Conservation (phyloP, 805 yeast species). For the Ogataea neopini region DNA sequence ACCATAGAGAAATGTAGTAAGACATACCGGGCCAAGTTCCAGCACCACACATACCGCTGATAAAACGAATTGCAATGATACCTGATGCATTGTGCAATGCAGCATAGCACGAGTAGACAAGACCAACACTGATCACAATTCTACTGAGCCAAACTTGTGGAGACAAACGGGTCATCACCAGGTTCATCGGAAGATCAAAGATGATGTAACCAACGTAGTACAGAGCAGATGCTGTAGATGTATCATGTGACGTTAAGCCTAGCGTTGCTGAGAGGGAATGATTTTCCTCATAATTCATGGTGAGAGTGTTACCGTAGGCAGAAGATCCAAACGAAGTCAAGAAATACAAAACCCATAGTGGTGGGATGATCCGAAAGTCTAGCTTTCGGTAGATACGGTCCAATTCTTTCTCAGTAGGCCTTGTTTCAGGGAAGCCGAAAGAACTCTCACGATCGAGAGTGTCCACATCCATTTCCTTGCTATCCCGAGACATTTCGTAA, state of each 20-base stretch:
- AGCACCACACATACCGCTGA: conserved; percentile 77
- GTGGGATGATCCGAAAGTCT: conserved; percentile 75
- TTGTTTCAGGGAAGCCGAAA: background rate
- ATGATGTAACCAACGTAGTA: conserved; percentile 81
- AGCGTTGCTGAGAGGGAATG: conserved; percentile 62
- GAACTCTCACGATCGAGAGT: background rate
- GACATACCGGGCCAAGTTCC: conserved; percentile 93
- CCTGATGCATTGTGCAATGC: conserved; percentile 59
- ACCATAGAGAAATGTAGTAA: conserved; percentile 81
- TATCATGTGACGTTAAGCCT: conserved; percentile 53
- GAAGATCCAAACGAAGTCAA: conserved; percentile 75
- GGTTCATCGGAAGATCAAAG: conserved; percentile 87
- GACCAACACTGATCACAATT: conserved; percentile 73
- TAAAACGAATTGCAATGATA: conserved; percentile 66
- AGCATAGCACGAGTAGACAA: conserved; percentile 73
- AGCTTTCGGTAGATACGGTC: conserved; percentile 60
- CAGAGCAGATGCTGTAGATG: conserved; percentile 75
- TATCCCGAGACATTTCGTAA: background rate
- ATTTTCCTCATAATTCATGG: conserved; percentile 66
- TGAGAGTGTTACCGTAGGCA: conserved; percentile 75
- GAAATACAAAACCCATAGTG: conserved; percentile 78
- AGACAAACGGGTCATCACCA: conserved; percentile 76
- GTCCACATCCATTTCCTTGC: conserved; percentile 5
- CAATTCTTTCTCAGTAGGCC: conserved; percentile 37
- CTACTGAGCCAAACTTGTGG: conserved; percentile 87